Base-by-base conservation (phyloP, 306 rosid species). In the Pyrus pyrifolia region DNA sequence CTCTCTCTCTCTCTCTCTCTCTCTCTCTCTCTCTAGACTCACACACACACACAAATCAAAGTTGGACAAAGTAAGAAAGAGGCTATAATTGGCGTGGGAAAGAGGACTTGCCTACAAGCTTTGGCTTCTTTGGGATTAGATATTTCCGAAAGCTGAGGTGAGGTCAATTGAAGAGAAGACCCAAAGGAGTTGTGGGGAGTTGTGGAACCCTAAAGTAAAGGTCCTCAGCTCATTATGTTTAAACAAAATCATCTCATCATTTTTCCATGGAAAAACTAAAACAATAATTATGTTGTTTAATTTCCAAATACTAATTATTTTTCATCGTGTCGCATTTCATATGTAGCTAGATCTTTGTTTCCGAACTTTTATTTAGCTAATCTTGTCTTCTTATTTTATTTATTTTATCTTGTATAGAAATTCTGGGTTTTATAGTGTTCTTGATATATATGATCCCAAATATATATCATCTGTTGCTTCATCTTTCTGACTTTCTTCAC, bases 141-240 rank as follows among this genome's bases (percentile, higher is more conserved):
- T 8, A 88, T 87, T 83, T 82, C 91, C 87, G 74, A 86, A 87
- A 90, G 87, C 89, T 89, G 83, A 86, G 79, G 87, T 83, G 68
- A 79, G 19, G 18, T 51, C 55, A 12, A 2, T 51, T 18, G 18
- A 51, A 51, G 55, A 51, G 6, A 51, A 51, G 55, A 51, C 18
- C 55, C 55, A 51, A 81, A 83, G 86, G 89, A 81, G 85, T 31
- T 14, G 55, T 49, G 55, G 73, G 86, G 89, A 81, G 85, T 31
- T 15, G 55, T 51, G 55, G 75, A 53, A 71, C 23, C n/a, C 46
- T 11, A 80, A 62, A 78, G 76, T 73, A 69, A 19, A 91, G 92
- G 91, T 90, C 81, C 55, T 51, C 55, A 81, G 85, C 72, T 71
- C 25, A 23, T 49, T 15, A 13, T 29, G 42, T 73, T 73, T 73